These are phyloP conservation scores for Chlamydomonas sp. DNA, from an alignment of 139 green algal genomes.

Conservation along the genomic window DNA sequence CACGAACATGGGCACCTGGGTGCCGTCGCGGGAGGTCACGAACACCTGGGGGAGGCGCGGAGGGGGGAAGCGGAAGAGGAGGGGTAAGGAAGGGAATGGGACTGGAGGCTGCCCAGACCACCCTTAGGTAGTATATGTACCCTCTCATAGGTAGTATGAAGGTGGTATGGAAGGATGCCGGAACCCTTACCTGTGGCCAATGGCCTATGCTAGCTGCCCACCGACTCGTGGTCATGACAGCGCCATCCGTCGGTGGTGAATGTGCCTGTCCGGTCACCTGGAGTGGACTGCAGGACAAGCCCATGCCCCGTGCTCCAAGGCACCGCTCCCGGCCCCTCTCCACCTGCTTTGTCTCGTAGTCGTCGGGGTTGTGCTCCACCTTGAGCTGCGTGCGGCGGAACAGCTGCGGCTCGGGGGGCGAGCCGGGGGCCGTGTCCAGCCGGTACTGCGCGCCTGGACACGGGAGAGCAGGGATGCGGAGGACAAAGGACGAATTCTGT, in stretches of 20 bases:
- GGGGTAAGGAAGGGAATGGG: background rate
- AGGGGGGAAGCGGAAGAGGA: too few species aligned
- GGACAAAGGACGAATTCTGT: too few species aligned
- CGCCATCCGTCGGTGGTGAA: too few species aligned
- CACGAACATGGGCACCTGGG: conserved; percentile 88
- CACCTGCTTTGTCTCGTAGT: conserved; percentile 87
- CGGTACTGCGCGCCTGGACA: conserved; percentile 70
- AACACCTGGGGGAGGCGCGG: conserved; percentile 72
- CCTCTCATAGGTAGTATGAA: background rate
- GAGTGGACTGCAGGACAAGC: too few species aligned
- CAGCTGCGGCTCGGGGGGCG: conserved; percentile 54
- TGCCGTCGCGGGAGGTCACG: conserved; percentile 85
- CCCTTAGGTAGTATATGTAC: background rate
- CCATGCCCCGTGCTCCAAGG: too few species aligned
- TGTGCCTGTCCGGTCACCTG: too few species aligned
- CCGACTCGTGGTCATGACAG: too few species aligned
- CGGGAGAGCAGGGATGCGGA: too few species aligned
- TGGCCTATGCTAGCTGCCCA: too few species aligned
- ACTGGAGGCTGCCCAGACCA: background rate
- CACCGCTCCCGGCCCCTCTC: background rate
- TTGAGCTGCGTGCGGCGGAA: conserved; percentile 79
- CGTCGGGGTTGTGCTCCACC: conserved; percentile 62
- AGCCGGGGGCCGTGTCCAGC: conserved; percentile 52
- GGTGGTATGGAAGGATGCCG: too few species aligned
- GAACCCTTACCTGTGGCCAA: too few species aligned